A percentile compares a stretch with the other conserved stretches of the same genome.
phyloP scores from a whole-genome alignment of 163 green algal genomes.

The Coccomyxa subellipsoidea region DNA sequence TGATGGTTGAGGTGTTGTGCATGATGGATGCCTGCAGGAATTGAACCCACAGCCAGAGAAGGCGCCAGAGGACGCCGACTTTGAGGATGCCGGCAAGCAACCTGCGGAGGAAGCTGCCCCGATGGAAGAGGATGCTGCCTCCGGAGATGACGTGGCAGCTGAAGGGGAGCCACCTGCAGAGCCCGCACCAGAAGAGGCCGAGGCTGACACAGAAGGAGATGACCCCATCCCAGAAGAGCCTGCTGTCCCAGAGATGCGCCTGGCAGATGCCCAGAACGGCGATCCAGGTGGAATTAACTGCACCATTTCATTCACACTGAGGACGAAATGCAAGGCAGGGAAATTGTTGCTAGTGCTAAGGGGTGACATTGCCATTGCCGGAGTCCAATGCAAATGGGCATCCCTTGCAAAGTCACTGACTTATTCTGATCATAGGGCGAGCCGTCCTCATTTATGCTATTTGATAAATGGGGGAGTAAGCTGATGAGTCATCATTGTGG shows the following conservation, averaged over 20 bases:
- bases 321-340: background rate
- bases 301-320: background rate
- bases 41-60: slow-evolving; percentile 10
- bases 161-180: background rate
- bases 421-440: too few species aligned
- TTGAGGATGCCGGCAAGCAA: background rate
- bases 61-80: background rate
- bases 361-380: too few species aligned
- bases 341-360: too few species aligned
- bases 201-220: background rate
- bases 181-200: background rate
- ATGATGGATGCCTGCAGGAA: slow-evolving; percentile 5
- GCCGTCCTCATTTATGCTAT: too few species aligned
- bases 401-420: too few species aligned
- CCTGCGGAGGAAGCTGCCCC: background rate
- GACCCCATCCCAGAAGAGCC: background rate
- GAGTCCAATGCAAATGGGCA: too few species aligned
- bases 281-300: background rate
- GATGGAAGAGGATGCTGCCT: background rate
- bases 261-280: background rate
- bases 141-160: background rate
- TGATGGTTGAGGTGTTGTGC: too few species aligned
- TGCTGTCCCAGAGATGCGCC: background rate
- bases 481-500: too few species aligned
- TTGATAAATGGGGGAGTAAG: too few species aligned